phyloP scores from a whole-genome alignment of 139 green algal genomes.

The Edaphochlamys debaryana region DNA sequence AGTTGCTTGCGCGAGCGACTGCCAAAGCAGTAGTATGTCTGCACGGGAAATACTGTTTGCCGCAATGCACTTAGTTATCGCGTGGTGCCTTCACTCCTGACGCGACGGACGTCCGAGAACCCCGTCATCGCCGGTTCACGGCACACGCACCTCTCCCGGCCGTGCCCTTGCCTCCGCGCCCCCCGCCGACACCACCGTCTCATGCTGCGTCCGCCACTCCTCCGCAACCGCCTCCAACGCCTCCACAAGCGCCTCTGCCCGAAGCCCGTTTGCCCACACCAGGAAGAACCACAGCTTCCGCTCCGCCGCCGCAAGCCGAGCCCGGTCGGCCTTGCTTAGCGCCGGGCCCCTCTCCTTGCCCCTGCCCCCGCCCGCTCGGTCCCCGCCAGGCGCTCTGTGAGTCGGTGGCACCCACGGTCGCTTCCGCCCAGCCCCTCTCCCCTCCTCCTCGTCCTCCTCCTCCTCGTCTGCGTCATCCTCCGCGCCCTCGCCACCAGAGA shows the following conservation, averaged over 20 bases:
- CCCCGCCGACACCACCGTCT: neutral
- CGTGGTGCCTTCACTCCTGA: too few species aligned
- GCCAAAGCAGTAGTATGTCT: too few species aligned
- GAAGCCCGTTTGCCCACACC: constrained; percentile 71
- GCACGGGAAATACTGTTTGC: too few species aligned
- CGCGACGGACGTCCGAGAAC: too few species aligned
- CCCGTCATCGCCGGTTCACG: too few species aligned
- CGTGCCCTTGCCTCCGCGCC: neutral
- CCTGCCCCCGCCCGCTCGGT: neutral
- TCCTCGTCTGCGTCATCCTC: too few species aligned
- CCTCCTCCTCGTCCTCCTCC: too few species aligned
- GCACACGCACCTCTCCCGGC: too few species aligned
- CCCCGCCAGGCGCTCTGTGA: neutral
- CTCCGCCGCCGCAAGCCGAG: constrained; percentile 49
- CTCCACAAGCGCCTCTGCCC: neutral
- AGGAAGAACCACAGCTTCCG: constrained; percentile 71
- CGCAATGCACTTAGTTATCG: too few species aligned
- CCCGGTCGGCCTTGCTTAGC: neutral
- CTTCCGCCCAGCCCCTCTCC: neutral
- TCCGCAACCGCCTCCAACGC: constrained; percentile 3
- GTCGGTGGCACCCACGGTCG: neutral
- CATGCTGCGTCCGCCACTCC: constrained; percentile 10
- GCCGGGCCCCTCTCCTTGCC: neutral
- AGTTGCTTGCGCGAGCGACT: too few species aligned
- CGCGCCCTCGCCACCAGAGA: too few species aligned